These are phyloP conservation scores for Aspergillus neoniger DNA, from an alignment of 2,329 filamentous ascomycete genomes.

Conservation along the genomic window DNA sequence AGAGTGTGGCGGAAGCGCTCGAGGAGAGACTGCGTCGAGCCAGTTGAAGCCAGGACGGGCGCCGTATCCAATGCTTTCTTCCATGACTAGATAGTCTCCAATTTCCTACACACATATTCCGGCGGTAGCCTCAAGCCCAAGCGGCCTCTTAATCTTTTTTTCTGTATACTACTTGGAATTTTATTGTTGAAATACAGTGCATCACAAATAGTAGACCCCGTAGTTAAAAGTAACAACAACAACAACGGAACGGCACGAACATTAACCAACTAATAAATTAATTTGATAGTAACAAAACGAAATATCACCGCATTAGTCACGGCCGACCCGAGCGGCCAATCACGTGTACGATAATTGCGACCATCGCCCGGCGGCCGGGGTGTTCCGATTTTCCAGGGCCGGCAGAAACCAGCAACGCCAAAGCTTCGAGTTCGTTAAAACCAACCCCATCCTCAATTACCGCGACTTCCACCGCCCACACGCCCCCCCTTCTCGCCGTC, in stretches of 20 bases:
- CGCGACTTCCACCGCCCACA: conserved; percentile 23
- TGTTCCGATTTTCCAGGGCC: conserved; percentile 45
- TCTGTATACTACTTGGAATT: conserved; percentile 19
- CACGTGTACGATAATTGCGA: conserved; percentile 42
- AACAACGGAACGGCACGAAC: neutral
- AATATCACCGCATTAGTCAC: conserved; percentile 15
- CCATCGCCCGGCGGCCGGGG: conserved; percentile 40
- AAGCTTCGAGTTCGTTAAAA: conserved; percentile 34
- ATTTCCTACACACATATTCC: neutral
- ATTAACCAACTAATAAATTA: no score
- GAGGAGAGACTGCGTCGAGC: conserved; percentile 56
- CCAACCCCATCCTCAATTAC: conserved; percentile 36
- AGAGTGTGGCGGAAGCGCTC: conserved; percentile 72
- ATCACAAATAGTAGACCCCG: no score
- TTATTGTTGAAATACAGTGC: neutral
- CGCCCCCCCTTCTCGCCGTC: conserved; percentile 18
- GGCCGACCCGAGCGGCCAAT: conserved; percentile 33
- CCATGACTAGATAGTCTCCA: neutral
- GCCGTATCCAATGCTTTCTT: neutral
- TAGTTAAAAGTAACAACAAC: neutral
- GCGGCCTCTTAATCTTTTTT: conserved; percentile 8
- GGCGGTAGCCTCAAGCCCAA: neutral
- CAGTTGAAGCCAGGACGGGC: conserved; percentile 23
- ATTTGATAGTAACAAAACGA: conserved; percentile 5
- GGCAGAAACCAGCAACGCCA: conserved; percentile 21